Percentiles rank a stretch among this genome's conserved stretches.
These are phyloP conservation scores for Dissophora globulifera DNA, from an alignment of 192 early-diverging fungal species.

Conservation along the genomic window DNA sequence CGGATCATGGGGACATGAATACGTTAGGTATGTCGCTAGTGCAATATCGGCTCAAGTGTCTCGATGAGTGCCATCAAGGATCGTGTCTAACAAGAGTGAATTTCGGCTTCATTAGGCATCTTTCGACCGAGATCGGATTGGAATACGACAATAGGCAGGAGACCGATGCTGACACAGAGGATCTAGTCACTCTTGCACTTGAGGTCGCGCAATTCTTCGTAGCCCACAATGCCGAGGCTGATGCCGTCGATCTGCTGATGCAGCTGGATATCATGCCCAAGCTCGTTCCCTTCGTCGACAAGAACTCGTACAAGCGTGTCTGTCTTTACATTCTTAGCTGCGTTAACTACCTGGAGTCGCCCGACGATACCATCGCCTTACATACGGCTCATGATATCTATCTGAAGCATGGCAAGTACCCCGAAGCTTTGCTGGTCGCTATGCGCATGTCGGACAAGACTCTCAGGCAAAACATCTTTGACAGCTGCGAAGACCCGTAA, in stretches of 20 bases:
- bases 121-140: conserved; percentile 89
- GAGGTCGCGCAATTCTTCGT: conserved; percentile 95
- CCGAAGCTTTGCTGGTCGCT: conserved; percentile 88
- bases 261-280: conserved; percentile 88
- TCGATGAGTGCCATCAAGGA: too few species aligned
- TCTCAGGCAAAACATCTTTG: conserved; percentile 89
- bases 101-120: conserved; percentile 67
- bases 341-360: conserved; percentile 91
- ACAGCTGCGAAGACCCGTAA: conserved; percentile 78
- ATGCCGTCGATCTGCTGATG: conserved; percentile 95
- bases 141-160: conserved; percentile 81
- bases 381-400: conserved; percentile 93
- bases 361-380: conserved; percentile 87
- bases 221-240: conserved; percentile 97
- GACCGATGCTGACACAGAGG: conserved; percentile 67
- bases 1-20: conserved; percentile 99
- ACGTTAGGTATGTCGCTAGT: conserved; percentile 92
- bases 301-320: conserved; percentile 92
- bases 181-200: conserved; percentile 78
- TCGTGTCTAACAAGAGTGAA: too few species aligned
- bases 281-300: conserved; percentile 87
- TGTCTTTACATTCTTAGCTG: conserved; percentile 96
- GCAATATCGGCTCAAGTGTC: too few species aligned
- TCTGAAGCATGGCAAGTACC: conserved; percentile 79
- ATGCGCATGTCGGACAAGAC: conserved; percentile 85